Evolutionary conservation across 2,329 filamentous ascomycete species (phyloP), one percentile per base, ranked within the genome.

Genomic region (Penicillium sp.): DNA sequence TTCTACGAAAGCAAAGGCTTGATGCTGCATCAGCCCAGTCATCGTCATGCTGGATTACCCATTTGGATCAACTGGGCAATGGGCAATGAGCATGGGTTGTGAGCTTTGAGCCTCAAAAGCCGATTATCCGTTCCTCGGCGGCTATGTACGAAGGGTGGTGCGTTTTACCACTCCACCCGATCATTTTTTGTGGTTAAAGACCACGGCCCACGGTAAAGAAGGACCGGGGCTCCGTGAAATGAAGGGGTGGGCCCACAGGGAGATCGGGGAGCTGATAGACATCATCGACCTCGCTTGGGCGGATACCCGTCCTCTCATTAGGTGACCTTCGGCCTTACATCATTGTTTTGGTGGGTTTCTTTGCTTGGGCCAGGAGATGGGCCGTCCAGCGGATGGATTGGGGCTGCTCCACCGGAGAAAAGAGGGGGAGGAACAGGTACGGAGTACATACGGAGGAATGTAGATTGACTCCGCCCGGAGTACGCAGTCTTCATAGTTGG

Each of bases 41-140:
- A 60, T 65, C 55, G 37, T 15, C 53, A 62, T 26, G 19, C 10
- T 51, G 12, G 17, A 13, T 50, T 58, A n/a, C 59, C 55, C 35
- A 17, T 64, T 62, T 50, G n/a, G 47, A 15, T 35, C 28, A 28
- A 22, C 47, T 22, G 49, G 24, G 49, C 7, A 15, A 12, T 33
- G 30, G 30, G 30, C 30, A 33, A 12, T 12, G 30, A n/a, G 38
- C 12, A 15, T 59, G 28, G 40, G 57, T 56, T 51, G 35, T 15
- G 35, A 37, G 13, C 35, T n/a, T 60, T 65, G 62, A 67, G 66
- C 67, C 59, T 63, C 64, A 68, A 35, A 40, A 60, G 64, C 61
- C 59, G 56, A 38, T 58, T 57, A 64, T 37, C 61, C 61, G 53
- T 55, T 28, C 47, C 56, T 60, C 44, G 37, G 42, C 26, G n/a